A percentile compares a stretch with the other conserved stretches of the same genome.
phyloP scores from a whole-genome alignment of 371 early-diverging fungal species.

The Mortierella sp. region DNA sequence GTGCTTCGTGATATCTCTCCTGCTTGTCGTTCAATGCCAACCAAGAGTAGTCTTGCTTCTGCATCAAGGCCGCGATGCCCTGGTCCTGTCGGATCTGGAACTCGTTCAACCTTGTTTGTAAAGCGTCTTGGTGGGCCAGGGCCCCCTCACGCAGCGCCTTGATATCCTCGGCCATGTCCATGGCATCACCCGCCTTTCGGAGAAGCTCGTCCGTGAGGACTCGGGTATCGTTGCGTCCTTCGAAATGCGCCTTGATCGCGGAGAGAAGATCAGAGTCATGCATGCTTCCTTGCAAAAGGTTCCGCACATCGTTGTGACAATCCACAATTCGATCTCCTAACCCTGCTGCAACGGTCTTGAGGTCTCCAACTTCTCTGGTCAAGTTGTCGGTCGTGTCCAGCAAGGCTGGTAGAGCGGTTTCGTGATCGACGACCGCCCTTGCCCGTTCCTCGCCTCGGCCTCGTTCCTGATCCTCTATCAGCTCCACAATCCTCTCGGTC shows the following conservation, averaged over 20 bases:
- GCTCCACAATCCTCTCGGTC: background rate
- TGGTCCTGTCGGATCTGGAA: conserved; percentile 16
- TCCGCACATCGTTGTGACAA: conserved; percentile 12
- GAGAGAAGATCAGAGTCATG: conserved; percentile 21
- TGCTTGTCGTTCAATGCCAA: conserved; percentile 7
- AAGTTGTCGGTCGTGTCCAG: background rate
- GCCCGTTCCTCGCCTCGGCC: conserved; percentile 4
- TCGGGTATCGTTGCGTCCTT: background rate
- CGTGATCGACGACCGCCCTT: conserved; percentile 1
- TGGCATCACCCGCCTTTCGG: conserved; percentile 3
- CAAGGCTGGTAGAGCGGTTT: no score
- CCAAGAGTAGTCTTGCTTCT: conserved; percentile 6
- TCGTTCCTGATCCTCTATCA: conserved; percentile 2
- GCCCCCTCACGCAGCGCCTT: conserved; percentile 8
- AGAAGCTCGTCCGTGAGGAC: conserved; percentile 8
- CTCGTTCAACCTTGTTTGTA: conserved; percentile 9
- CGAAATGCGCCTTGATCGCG: conserved; percentile 9
- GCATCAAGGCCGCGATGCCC: conserved; percentile 3
- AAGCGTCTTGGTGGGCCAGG: conserved; percentile 14
- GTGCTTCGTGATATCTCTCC: background rate
- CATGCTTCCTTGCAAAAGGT: conserved; percentile 19
- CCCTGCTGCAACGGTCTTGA: background rate
- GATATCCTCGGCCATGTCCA: conserved; percentile 9
- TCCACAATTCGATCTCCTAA: background rate
- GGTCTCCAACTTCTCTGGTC: conserved; percentile 1